Percentiles rank a stretch among this genome's conserved stretches.
Conservation (phyloP, 164 flowering plant genomes). For the Amborella trichopoda region DNA sequence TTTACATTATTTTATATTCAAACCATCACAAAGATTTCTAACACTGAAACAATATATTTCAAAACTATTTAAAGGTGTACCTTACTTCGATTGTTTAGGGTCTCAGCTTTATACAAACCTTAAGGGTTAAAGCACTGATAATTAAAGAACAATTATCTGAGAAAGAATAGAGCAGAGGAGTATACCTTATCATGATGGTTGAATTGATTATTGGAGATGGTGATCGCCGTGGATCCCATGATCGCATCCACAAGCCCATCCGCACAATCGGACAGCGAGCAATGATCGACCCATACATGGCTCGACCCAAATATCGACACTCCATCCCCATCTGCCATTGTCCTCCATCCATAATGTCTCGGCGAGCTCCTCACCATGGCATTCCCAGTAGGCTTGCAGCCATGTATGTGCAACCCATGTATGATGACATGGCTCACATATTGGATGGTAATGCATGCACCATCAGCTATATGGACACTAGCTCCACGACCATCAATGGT, state of each 20-base stretch:
- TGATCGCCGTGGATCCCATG: conserved; percentile 67
- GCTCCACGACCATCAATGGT: conserved; percentile 6
- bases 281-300: conserved; percentile 71
- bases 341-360: conserved; percentile 4
- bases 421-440: conserved; percentile 56
- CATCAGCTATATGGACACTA: conserved; percentile 31
- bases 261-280: conserved; percentile 55
- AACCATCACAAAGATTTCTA: too few species aligned
- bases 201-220: conserved; percentile 74
- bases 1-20: too few species aligned
- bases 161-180: too few species aligned
- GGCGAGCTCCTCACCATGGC: conserved; percentile 2
- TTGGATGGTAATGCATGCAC: conserved; percentile 69
- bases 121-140: too few species aligned
- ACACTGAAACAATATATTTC: too few species aligned
- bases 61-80: too few species aligned
- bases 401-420: conserved; percentile 57
- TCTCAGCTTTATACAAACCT: too few species aligned
- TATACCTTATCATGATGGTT: conserved; percentile 70
- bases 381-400: conserved; percentile 28
- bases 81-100: too few species aligned
- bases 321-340: conserved; percentile 17
- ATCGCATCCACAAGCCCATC: conserved; percentile 75
- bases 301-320: conserved; percentile 60
- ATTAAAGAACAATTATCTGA: too few species aligned